Conservation (phyloP, 1,284 basidiomycete genomes). For the Filobasidium uniguttulatum region DNA sequence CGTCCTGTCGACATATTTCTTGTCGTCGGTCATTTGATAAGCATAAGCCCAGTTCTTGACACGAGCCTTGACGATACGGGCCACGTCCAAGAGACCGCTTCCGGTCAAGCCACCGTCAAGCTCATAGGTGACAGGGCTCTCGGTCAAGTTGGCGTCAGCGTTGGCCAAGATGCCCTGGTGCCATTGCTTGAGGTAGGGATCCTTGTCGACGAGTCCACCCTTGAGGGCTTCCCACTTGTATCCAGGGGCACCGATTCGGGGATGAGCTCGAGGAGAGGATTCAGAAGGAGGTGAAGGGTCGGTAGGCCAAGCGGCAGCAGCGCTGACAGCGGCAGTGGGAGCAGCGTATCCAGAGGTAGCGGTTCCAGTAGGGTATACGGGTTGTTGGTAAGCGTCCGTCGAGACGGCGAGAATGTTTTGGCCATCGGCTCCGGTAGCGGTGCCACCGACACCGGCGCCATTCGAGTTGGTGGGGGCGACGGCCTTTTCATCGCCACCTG, state of each 20-base stretch:
- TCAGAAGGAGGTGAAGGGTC: conserved; percentile 56
- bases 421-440: conserved; percentile 25
- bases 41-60: conserved; percentile 88
- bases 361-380: conserved; percentile 80
- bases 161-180: conserved; percentile 87
- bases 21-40: conserved; percentile 80
- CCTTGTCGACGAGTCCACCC: conserved; percentile 54
- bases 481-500: conserved; percentile 48
- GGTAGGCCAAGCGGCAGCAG: conserved; percentile 53
- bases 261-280: conserved; percentile 56
- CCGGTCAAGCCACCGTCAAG: conserved; percentile 52
- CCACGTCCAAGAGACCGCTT: conserved; percentile 85
- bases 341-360: conserved; percentile 58
- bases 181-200: conserved; percentile 79
- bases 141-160: conserved; percentile 53
- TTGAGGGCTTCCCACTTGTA: conserved; percentile 84
- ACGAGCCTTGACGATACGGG: conserved; percentile 75
- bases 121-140: conserved; percentile 53
- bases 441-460: conserved; percentile 21
- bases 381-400: conserved; percentile 61
- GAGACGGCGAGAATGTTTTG: conserved; percentile 39
- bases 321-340: conserved; percentile 53
- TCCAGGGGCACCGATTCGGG: conserved; percentile 75
- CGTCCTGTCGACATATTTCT: conserved; percentile 63
- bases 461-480: conserved; percentile 25